Base-by-base conservation (phyloP, 78 protist species). In the Dictyostelium brefeldianum region DNA sequence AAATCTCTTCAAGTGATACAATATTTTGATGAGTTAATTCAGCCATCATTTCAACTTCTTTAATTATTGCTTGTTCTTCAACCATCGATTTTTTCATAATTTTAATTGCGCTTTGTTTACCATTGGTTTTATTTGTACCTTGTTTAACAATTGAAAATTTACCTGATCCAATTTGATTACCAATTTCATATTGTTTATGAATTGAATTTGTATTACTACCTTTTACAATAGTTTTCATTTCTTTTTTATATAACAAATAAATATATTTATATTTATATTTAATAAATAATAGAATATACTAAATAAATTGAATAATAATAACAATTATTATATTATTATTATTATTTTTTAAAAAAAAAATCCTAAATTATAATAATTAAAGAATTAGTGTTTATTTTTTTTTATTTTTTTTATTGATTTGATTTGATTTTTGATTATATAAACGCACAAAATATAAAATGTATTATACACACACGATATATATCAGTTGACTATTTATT, bases 41-140 rank as follows among this genome's bases (percentile, higher is more conserved):
- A 27, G 51, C 25, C 90, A 94, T 89, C 12, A 94, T 83, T 67
- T 94, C 91, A n/a, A 94, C 75, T 22, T 94, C 96, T 41, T 69
- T 94, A 29, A 89, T 31, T 22, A 94, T 27, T 67, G 48, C 80
- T 17, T 64, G 74, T 81, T 91, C 90, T 10, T 91, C 90, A 15
- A 87, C 92, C 1, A 87, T 81, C 17, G 79, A 31, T 54, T 79
- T 90, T 62, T 65, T 81, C 89, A 75, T 85, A n/a, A 93, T 77
- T 51, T 93, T 93, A 27, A 93, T 22, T 53, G 96, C 96, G 20
- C 65, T 75, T 53, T 73, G 69, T 31, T 93, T 93, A 20, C 74
- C 79, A 54, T 74, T 56, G 6, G 67, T 41, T 47, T 93, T 93
- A 31, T 93, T 79, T 31, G 80, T 84, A 27, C 83, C 96, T 14